Conservation (phyloP, 225 moss, liverwort and hornwort species). For the Ulota crispa region DNA sequence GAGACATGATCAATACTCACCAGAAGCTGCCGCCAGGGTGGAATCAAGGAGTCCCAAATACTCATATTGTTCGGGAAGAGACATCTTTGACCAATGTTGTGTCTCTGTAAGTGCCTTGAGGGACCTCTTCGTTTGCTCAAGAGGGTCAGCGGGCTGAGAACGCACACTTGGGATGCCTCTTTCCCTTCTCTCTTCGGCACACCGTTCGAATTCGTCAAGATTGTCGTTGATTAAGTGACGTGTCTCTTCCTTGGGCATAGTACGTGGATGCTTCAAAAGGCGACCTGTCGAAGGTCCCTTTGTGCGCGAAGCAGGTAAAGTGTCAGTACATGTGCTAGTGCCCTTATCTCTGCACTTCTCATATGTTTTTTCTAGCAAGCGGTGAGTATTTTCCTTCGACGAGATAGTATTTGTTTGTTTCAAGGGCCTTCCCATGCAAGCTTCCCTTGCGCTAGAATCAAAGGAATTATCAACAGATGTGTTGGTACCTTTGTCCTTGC, state of each 20-base stretch:
- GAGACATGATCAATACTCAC: constrained; percentile 31
- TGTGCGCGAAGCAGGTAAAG: background rate
- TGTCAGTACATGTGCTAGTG: constrained; percentile 4
- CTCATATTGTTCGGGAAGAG: constrained; percentile 39
- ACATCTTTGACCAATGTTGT: constrained; percentile 42
- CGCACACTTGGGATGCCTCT: constrained; percentile 8
- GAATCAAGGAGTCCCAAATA: constrained; percentile 38
- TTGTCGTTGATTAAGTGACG: background rate
- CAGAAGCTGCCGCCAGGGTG: constrained; percentile 35
- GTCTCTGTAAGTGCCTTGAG: constrained; percentile 36
- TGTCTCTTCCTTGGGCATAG: background rate
- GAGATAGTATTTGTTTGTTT: background rate
- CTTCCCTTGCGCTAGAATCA: background rate
- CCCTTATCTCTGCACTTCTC: constrained; percentile 22
- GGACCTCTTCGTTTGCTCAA: constrained; percentile 26
- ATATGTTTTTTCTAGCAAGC: background rate
- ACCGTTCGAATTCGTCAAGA: background rate
- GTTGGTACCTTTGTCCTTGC: constrained; percentile 13
- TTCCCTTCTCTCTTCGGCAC: constrained; percentile 6
- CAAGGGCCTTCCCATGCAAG: background rate
- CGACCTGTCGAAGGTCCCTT: background rate
- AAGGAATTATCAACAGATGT: background rate
- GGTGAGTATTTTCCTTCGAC: background rate
- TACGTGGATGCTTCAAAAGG: background rate
- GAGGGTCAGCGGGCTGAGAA: constrained; percentile 12